Conservation (phyloP, 805 yeast species). For the Maudiozyma turicensis region DNA sequence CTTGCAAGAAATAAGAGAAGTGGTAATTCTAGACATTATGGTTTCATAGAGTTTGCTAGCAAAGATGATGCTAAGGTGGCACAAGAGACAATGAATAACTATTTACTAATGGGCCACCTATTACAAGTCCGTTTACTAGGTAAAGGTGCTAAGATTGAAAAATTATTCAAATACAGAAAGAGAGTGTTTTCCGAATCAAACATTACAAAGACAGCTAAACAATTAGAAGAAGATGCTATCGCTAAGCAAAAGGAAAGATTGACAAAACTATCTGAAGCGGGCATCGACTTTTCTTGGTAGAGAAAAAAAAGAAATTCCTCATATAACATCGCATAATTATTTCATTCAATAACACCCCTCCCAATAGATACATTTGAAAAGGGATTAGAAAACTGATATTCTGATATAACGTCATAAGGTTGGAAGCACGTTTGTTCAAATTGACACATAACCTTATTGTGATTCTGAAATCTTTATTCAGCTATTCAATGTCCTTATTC, state of each 20-base stretch:
- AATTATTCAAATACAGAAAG: conserved; percentile 30
- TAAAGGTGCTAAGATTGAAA: conserved; percentile 38
- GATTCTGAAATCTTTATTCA: too few relatives aligned
- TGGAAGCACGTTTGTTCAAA: too few relatives aligned
- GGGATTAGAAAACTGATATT: too few relatives aligned
- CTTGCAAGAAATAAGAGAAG: conserved; percentile 83
- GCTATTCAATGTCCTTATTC: too few relatives aligned
- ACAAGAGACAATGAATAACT: conserved; percentile 93
- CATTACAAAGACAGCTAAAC: conserved; percentile 24
- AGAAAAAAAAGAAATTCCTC: background rate
- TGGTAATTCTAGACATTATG: conserved; percentile 87
- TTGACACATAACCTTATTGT: too few relatives aligned
- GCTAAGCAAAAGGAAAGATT: conserved; percentile 29
- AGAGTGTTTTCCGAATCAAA: conserved; percentile 26
- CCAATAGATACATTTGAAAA: background rate
- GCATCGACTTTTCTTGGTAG: conserved; percentile 31
- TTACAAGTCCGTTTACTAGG: conserved; percentile 51
- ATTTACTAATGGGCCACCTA: conserved; percentile 78
- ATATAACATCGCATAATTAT: background rate
- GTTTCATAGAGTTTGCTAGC: conserved; percentile 73
- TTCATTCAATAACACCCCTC: background rate
- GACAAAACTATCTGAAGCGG: conserved; percentile 27
- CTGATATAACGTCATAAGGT: too few relatives aligned
- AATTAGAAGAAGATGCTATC: conserved; percentile 26
- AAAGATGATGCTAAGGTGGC: conserved; percentile 77